Evolutionary conservation across 1,284 basidiomycete genomes (phyloP).

Genomic region (Pterulicium gracile): DNA sequence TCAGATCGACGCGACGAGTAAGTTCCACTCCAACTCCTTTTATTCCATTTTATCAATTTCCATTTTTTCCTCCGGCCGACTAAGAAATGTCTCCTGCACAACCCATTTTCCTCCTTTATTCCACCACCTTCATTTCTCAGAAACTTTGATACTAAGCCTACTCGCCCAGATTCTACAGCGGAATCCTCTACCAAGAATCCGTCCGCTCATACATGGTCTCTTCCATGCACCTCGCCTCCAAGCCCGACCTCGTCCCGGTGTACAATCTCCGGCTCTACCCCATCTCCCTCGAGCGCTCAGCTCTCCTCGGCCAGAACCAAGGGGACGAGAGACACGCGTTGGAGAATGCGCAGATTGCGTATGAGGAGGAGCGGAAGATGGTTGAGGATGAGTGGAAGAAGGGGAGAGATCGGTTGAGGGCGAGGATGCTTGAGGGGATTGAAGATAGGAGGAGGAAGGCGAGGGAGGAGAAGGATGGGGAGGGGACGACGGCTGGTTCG

Average conservation of each 20-base stretch:
- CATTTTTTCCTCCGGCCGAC: too few species aligned
- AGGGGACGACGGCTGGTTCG: constrained; percentile 55
- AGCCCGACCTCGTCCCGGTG: constrained; percentile 49
- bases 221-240: constrained; percentile 48
- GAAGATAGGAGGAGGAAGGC: constrained; percentile 67
- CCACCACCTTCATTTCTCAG: too few species aligned
- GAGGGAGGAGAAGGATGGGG: constrained; percentile 74
- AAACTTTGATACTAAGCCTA: too few species aligned
- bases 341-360: constrained; percentile 52
- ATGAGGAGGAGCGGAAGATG: constrained; percentile 62
- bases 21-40: too few species aligned
- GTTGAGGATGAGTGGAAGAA: constrained; percentile 72
- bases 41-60: too few species aligned
- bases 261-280: constrained; percentile 65
- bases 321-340: constrained; percentile 54
- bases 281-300: constrained; percentile 61
- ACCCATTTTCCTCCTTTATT: too few species aligned
- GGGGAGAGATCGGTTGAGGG: constrained; percentile 58
- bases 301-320: constrained; percentile 50
- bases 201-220: constrained; percentile 43
- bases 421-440: constrained; percentile 69
- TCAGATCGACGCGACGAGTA: too few species aligned
- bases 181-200: too few species aligned
- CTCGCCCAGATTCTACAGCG: too few species aligned
- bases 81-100: too few species aligned